These are phyloP conservation scores for Dendrobium chrysotoxum DNA, from an alignment of 106 monocot genomes.

Conservation along the genomic window DNA sequence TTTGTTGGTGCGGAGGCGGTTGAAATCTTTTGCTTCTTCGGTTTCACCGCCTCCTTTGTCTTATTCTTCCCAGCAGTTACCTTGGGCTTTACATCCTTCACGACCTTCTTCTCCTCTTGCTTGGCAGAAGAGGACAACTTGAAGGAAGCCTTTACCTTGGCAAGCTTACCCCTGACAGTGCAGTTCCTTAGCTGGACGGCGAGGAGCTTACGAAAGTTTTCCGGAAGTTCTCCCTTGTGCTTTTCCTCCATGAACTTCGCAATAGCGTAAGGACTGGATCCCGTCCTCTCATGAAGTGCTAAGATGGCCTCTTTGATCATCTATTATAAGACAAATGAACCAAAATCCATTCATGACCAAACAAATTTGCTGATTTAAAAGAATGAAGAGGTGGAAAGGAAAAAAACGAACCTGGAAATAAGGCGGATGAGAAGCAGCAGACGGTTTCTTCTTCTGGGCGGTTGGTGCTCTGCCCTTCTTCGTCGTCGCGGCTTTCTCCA, in stretches of 20 bases:
- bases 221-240: slow-evolving; percentile 47
- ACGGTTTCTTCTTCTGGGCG: background rate
- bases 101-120: slow-evolving; percentile 13
- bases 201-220: slow-evolving; percentile 56
- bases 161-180: slow-evolving; percentile 55
- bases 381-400: background rate
- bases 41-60: slow-evolving; percentile 4
- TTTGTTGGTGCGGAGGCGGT: background rate
- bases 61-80: slow-evolving; percentile 7
- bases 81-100: slow-evolving; percentile 11
- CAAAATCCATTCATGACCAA: background rate
- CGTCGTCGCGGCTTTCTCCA: background rate
- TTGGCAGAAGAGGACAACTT: slow-evolving; percentile 45
- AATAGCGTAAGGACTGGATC: slow-evolving; percentile 66
- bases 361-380: background rate
- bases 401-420: too few relatives aligned
- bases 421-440: background rate
- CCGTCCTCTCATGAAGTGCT: slow-evolving; percentile 40
- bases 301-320: slow-evolving; percentile 76
- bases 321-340: slow-evolving; percentile 15
- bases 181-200: slow-evolving; percentile 47
- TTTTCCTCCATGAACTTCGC: slow-evolving; percentile 78
- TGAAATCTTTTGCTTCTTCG: slow-evolving; percentile 3
- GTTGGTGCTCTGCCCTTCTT: background rate
- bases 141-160: slow-evolving; percentile 71